A percentile compares a stretch with the other conserved stretches of the same genome.
phyloP scores from a whole-genome alignment of 2,329 filamentous ascomycete species.

The Diatrype stigma region DNA sequence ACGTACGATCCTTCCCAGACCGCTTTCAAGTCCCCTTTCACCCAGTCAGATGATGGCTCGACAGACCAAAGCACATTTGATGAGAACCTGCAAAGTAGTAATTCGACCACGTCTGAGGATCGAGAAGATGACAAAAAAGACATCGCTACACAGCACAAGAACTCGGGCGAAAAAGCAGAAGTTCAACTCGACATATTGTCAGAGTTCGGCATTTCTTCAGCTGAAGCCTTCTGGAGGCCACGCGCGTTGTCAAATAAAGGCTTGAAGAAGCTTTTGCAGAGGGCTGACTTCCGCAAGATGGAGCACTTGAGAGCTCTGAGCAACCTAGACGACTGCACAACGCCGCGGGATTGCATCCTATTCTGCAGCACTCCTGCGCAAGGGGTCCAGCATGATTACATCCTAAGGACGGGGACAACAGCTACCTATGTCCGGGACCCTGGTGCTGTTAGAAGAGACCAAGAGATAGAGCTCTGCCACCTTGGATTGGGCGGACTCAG shows the following conservation, averaged over 20 bases:
- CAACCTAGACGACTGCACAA: background rate
- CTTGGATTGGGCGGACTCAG: background rate
- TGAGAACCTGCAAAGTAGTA: background rate
- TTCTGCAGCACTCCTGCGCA: background rate
- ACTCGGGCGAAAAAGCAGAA: background rate
- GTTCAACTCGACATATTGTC: background rate
- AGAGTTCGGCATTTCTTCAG: background rate
- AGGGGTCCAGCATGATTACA: slow-evolving; percentile 1
- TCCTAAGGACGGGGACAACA: background rate
- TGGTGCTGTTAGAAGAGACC: background rate
- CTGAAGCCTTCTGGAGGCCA: background rate
- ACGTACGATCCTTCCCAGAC: background rate
- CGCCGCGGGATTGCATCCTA: background rate
- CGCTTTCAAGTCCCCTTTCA: background rate
- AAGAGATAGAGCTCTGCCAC: background rate
- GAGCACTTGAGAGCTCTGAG: background rate
- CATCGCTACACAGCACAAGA: background rate
- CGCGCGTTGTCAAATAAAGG: background rate
- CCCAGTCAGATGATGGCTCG: background rate
- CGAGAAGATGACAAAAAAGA: background rate
- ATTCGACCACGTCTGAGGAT: too few species aligned
- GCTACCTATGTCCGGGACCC: slow-evolving; percentile 2
- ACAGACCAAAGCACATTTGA: background rate
- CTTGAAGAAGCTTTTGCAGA: background rate
- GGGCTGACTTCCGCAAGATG: background rate